phyloP scores from a whole-genome alignment of 1,139 yeast species.

The Sugiyamaella novakii region DNA sequence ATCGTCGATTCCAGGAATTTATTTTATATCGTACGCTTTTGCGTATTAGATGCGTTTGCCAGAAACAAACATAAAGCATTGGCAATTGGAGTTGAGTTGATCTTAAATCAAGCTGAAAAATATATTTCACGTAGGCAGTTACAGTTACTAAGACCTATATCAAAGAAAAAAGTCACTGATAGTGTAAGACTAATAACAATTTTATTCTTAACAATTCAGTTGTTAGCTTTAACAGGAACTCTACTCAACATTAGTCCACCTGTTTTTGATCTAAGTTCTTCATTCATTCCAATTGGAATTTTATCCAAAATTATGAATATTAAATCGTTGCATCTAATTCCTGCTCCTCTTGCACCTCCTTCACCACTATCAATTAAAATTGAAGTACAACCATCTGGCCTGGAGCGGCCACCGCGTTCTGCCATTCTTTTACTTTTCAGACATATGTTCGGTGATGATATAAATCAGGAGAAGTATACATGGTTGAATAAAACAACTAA shows the following conservation, averaged over 20 bases:
- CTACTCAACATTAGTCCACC: neutral
- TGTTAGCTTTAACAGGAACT: neutral
- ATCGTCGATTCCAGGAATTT: neutral
- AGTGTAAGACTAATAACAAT: neutral
- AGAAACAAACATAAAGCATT: neutral
- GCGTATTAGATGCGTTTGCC: neutral
- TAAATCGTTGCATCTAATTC: slow-evolving; percentile 1
- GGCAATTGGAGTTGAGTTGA: neutral
- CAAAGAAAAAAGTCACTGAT: neutral
- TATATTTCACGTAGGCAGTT: neutral
- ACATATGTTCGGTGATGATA: neutral
- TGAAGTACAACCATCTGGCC: neutral
- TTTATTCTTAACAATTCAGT: neutral
- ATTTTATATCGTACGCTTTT: neutral
- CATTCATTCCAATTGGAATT: neutral
- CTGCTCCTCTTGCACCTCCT: neutral
- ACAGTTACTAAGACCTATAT: neutral
- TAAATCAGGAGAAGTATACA: neutral
- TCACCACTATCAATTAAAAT: neutral
- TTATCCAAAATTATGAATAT: slow-evolving; percentile 1
- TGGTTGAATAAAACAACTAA: neutral
- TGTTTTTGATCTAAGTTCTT: neutral
- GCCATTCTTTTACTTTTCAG: neutral
- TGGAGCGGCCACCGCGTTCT: neutral
- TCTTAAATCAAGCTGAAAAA: neutral